Evolutionary conservation across 352 stramenopile genomes (phyloP), one percentile per base, ranked within the genome.

Genomic region (Phytophthora fragariae): DNA sequence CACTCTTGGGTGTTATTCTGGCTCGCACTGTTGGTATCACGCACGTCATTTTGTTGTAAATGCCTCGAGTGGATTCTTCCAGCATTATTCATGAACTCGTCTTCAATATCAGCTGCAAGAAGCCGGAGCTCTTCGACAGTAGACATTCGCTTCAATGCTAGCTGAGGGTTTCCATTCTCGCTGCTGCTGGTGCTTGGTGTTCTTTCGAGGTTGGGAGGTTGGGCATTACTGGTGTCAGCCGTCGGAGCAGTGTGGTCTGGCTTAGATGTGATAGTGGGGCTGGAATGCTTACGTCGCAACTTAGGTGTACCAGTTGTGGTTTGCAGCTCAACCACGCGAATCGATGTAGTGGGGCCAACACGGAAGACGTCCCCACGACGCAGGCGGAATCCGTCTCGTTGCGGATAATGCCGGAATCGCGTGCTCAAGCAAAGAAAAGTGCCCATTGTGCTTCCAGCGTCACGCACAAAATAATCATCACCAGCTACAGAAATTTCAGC

Each of bases 381-480:
- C 44, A 94, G 55, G 12, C 85, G 85, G 33, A 88, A 94, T 1
- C 87, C 87, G 52, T 94, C 84, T 31, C 87, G 83, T 65, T 94
- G 87, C 1, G 85, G 82, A 37, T 88, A 87, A 35, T 92, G 85
- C 1, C 87, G 82, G n/a, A 82, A 83, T 6, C 77, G 85, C 8
- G 87, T 94, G 12, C 70, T 86, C n/a, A 94, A 77, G 49, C 87
- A 94, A n/a, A 94, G 72, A 53, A 83, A 94, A 24, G 85, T 90
- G 2, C 85, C 85, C 2, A 62, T 79, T 19, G 71, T 70, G 58
- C 80, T 91, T 24, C 82, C 70, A 4, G 79, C 57, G 46, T 94
- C 87, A 17, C 72, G 77, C 0, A 94, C 29, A 47, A 92, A 68
- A 33, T 92, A 94, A 58, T 92, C 84, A 50, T 92, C 87, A 3